Evolutionary conservation across 306 rosid genomes (phyloP).

Genomic region (Lathyrus aphaca): DNA sequence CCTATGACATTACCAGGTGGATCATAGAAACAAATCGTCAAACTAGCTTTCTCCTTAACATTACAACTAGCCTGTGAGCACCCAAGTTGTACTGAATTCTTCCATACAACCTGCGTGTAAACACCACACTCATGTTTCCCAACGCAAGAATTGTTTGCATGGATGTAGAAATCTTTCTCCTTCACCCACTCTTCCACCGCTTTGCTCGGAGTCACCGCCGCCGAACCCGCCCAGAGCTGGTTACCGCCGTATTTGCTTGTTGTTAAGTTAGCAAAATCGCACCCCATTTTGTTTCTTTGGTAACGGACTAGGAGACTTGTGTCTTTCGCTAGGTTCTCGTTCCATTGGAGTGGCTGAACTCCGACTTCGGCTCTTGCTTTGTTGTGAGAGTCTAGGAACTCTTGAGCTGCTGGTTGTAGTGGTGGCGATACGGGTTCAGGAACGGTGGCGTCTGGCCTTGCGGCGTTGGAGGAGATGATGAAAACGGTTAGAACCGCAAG

Average conservation of each 20-base stretch:
- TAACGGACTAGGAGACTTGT: constrained; percentile 59
- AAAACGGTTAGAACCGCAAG: constrained; percentile 24
- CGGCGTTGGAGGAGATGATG: constrained; percentile 24
- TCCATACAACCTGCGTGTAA: constrained; percentile 89
- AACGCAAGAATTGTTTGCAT: constrained; percentile 59
- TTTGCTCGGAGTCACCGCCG: constrained; percentile 48
- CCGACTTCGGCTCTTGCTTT: constrained; percentile 77
- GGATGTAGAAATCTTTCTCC: constrained; percentile 68
- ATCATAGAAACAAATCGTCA: constrained; percentile 71
- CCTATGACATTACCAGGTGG: constrained; percentile 82
- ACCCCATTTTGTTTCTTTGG: constrained; percentile 66
- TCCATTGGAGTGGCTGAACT: constrained; percentile 67
- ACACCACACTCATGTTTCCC: constrained; percentile 65
- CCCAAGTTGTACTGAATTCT: constrained; percentile 60
- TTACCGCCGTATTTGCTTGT: constrained; percentile 68
- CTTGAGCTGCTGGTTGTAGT: constrained; percentile 46
- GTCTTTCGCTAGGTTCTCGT: constrained; percentile 61
- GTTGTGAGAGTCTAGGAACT: constrained; percentile 74
- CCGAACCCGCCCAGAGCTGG: constrained; percentile 63
- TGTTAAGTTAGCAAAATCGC: constrained; percentile 68
- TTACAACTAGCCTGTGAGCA: constrained; percentile 67
- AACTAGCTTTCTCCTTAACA: constrained; percentile 49
- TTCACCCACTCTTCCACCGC: constrained; percentile 79
- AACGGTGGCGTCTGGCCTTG: constrained; percentile 15
- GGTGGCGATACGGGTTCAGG: neutral